Evolutionary conservation across 2,329 filamentous ascomycete species (phyloP).

Genomic region (Penicillium sp.): DNA sequence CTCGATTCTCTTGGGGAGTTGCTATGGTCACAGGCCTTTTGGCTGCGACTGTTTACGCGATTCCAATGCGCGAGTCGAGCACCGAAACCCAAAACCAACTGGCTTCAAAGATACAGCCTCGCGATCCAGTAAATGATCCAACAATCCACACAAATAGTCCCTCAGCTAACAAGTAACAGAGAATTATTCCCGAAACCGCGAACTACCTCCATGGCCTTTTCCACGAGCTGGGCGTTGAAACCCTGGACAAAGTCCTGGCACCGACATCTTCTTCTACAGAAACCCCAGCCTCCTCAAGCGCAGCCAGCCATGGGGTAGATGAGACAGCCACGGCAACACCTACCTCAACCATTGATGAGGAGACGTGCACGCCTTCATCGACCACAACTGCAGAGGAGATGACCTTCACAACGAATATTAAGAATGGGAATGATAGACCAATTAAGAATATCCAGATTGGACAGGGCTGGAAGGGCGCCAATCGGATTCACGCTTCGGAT

Average conservation of each 20-base stretch:
- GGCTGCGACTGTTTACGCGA: slow-evolving; percentile 12
- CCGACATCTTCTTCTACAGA: neutral
- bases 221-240: slow-evolving; percentile 15
- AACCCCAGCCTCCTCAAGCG: neutral
- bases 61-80: slow-evolving; percentile 10
- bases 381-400: slow-evolving; percentile 1
- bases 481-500: slow-evolving; percentile 15
- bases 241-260: neutral
- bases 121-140: slow-evolving; percentile 16
- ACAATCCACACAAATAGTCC: neutral
- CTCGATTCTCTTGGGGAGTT: slow-evolving; percentile 1
- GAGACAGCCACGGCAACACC: neutral
- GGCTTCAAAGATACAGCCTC: slow-evolving; percentile 7
- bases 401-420: slow-evolving; percentile 16
- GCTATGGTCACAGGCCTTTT: slow-evolving; percentile 5
- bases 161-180: slow-evolving; percentile 11
- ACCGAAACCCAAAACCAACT: neutral
- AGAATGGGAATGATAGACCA: slow-evolving; percentile 3
- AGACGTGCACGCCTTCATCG: slow-evolving; percentile 4
- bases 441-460: slow-evolving; percentile 19
- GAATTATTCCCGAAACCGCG: slow-evolving; percentile 23
- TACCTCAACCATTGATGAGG: neutral
- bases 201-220: slow-evolving; percentile 19
- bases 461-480: slow-evolving; percentile 10
- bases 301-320: neutral